Evolutionary conservation across 371 early-diverging fungal genomes (phyloP).

Genomic region (Lichtheimia ornata): DNA sequence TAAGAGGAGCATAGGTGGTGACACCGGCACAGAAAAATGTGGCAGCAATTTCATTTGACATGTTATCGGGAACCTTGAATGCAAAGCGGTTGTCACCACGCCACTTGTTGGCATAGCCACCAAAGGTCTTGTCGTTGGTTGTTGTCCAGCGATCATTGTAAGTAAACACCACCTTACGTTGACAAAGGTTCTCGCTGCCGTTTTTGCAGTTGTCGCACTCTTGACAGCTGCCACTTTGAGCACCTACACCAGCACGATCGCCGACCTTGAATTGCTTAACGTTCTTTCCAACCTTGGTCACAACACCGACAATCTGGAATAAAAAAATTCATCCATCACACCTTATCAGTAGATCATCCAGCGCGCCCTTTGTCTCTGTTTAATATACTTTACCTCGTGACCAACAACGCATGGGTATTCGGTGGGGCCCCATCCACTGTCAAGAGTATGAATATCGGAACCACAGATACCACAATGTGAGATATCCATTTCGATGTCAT

Average conservation of each 20-base stretch:
- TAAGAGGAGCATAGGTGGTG: slow-evolving; percentile 67
- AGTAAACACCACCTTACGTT: slow-evolving; percentile 14
- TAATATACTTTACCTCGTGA: slow-evolving; percentile 24
- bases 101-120: slow-evolving; percentile 70
- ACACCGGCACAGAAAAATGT: slow-evolving; percentile 56
- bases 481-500: slow-evolving; percentile 62
- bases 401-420: slow-evolving; percentile 65
- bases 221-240: slow-evolving; percentile 54
- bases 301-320: slow-evolving; percentile 53
- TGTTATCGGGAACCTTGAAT: slow-evolving; percentile 61
- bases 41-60: slow-evolving; percentile 57
- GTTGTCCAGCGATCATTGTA: slow-evolving; percentile 49
- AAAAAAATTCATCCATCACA: background rate
- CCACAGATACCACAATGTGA: slow-evolving; percentile 54
- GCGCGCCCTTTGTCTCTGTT: background rate
- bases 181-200: slow-evolving; percentile 27
- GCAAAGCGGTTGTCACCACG: slow-evolving; percentile 59
- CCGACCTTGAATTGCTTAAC: slow-evolving; percentile 61
- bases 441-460: slow-evolving; percentile 58
- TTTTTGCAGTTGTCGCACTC: slow-evolving; percentile 27
- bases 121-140: slow-evolving; percentile 58
- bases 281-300: slow-evolving; percentile 51
- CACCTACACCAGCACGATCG: slow-evolving; percentile 74
- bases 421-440: slow-evolving; percentile 18
- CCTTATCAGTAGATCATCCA: background rate